phyloP scores from a whole-genome alignment of 2,329 filamentous ascomycete genomes.

The Ploettnerulaceae sp. region DNA sequence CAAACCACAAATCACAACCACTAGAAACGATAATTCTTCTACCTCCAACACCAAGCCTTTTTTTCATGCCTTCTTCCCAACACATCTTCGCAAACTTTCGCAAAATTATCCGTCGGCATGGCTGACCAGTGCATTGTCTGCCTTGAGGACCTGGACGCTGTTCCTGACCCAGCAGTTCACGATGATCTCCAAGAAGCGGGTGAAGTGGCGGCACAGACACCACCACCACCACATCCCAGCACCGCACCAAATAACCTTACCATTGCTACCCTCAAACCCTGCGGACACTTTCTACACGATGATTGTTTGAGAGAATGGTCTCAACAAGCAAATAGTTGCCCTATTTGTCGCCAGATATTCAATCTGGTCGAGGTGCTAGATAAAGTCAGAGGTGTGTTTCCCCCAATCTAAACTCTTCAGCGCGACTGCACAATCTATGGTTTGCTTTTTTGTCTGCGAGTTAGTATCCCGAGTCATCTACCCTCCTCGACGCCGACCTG shows the following conservation, averaged over 20 bases:
- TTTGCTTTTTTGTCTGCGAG: conserved; percentile 11
- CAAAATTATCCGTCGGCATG: conserved; percentile 28
- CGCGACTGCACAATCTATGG: conserved; percentile 6
- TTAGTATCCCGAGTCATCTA: neutral
- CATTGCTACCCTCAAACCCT: conserved; percentile 63
- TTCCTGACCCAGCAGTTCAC: conserved; percentile 18
- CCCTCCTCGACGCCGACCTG: neutral
- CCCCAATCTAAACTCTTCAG: conserved; percentile 11
- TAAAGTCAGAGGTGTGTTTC: conserved; percentile 67
- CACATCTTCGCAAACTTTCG: conserved; percentile 15
- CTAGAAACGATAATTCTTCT: neutral
- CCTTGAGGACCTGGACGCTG: conserved; percentile 51
- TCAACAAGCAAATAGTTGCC: conserved; percentile 94
- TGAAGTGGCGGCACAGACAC: conserved; percentile 20
- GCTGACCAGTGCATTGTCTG: conserved; percentile 68
- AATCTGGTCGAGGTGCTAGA: conserved; percentile 83
- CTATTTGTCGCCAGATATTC: conserved; percentile 90
- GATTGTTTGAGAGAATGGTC: conserved; percentile 92
- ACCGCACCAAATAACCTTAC: conserved; percentile 19
- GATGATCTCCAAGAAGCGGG: conserved; percentile 23
- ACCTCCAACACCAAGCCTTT: conserved; percentile 1
- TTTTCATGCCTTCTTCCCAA: conserved; percentile 31
- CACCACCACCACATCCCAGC: conserved; percentile 25
- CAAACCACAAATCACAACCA: no score
- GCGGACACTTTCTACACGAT: conserved; percentile 89